These are phyloP conservation scores for Heterobasidion occidentale DNA, from an alignment of 1,284 basidiomycete genomes.

Conservation along the genomic window DNA sequence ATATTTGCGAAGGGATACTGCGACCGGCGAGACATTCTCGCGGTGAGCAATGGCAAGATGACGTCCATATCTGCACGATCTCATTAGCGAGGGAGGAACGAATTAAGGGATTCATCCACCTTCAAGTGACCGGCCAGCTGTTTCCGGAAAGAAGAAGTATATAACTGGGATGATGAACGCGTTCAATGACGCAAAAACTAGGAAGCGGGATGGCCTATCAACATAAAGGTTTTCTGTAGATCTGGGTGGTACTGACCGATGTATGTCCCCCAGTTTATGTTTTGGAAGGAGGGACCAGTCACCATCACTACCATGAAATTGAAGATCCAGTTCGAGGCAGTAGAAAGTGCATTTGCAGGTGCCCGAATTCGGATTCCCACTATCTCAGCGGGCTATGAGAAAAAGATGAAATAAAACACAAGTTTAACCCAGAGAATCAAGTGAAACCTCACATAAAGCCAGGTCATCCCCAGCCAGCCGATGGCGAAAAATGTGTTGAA, in stretches of 20 bases:
- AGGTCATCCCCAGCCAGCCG: slow-evolving; percentile 70
- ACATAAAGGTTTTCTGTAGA: neutral
- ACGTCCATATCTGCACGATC: slow-evolving; percentile 48
- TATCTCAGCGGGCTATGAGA: slow-evolving; percentile 52
- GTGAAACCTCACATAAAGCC: slow-evolving; percentile 44
- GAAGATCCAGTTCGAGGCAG: slow-evolving; percentile 65
- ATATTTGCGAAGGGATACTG: slow-evolving; percentile 48
- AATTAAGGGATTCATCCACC: slow-evolving; percentile 20
- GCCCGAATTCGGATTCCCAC: slow-evolving; percentile 54
- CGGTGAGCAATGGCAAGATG: slow-evolving; percentile 52
- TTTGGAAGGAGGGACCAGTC: slow-evolving; percentile 56
- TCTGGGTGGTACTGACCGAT: slow-evolving; percentile 30
- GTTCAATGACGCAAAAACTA: slow-evolving; percentile 55
- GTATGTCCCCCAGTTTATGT: slow-evolving; percentile 57
- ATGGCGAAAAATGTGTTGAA: slow-evolving; percentile 70
- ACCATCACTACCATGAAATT: slow-evolving; percentile 64
- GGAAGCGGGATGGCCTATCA: neutral
- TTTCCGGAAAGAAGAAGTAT: slow-evolving; percentile 65
- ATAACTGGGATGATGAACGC: slow-evolving; percentile 53
- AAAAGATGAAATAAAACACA: neutral
- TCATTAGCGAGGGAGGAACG: neutral
- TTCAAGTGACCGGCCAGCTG: slow-evolving; percentile 54
- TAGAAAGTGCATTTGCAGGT: slow-evolving; percentile 60
- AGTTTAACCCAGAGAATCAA: neutral
- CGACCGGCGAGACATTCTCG: slow-evolving; percentile 48